These are phyloP conservation scores for Candida saitoana DNA, from an alignment of 805 yeast species.

Conservation along the genomic window DNA sequence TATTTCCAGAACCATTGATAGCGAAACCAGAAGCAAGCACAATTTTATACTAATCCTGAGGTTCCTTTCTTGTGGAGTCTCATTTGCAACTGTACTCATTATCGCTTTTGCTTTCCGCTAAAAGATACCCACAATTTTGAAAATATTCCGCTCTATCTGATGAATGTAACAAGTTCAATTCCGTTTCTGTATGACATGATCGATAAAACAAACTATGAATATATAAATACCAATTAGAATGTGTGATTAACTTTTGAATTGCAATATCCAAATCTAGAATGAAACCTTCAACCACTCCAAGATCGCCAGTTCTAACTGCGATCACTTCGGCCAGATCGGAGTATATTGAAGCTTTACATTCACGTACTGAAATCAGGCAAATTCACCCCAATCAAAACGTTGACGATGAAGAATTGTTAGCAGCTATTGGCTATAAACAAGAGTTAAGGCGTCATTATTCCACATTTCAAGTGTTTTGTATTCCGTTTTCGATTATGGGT, in stretches of 20 bases:
- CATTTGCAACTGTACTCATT: neutral
- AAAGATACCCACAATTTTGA: too few relatives aligned
- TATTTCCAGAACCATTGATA: too few relatives aligned
- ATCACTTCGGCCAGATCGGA: constrained; percentile 2
- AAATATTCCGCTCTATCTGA: too few relatives aligned
- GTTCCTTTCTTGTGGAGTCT: too few relatives aligned
- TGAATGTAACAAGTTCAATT: too few relatives aligned
- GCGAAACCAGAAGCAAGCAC: too few relatives aligned
- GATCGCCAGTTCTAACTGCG: constrained; percentile 1
- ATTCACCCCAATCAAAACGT: constrained; percentile 15
- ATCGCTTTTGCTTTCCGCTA: neutral
- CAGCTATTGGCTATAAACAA: constrained; percentile 66
- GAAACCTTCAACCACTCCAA: neutral
- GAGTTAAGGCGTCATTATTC: constrained; percentile 60
- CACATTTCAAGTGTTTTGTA: constrained; percentile 62
- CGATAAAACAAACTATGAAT: too few relatives aligned
- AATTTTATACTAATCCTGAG: too few relatives aligned
- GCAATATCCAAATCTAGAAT: neutral
- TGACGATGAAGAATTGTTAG: constrained; percentile 26
- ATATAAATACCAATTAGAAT: neutral
- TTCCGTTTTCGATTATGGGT: constrained; percentile 72
- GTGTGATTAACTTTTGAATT: neutral
- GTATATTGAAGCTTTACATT: constrained; percentile 2
- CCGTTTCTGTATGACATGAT: too few relatives aligned
- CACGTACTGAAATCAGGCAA: constrained; percentile 18